A percentile compares a stretch with the other conserved stretches of the same genome.
phyloP scores from a whole-genome alignment of 2,329 filamentous ascomycete genomes.

The Tympanopsis confertula region DNA sequence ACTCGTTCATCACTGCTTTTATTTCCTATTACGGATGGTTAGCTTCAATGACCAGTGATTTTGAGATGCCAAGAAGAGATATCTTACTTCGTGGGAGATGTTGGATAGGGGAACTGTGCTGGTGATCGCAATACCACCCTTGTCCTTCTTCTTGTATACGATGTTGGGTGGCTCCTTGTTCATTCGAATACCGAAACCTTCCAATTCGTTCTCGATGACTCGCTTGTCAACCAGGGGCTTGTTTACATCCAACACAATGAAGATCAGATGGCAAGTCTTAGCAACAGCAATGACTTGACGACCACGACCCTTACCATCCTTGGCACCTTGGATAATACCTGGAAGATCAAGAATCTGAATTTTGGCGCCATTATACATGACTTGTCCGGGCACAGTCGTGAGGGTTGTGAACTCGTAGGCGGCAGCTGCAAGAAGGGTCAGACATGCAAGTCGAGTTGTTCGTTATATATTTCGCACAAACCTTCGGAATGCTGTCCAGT shows the following conservation, averaged over 20 bases:
- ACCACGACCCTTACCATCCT: slow-evolving; percentile 94
- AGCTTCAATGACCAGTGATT: too few species aligned
- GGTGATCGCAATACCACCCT: slow-evolving; percentile 93
- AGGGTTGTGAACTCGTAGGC: slow-evolving; percentile 98
- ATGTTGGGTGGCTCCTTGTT: slow-evolving; percentile 97
- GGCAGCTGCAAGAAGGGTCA: slow-evolving; percentile 51
- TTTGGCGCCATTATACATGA: slow-evolving; percentile 90
- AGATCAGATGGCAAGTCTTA: slow-evolving; percentile 97
- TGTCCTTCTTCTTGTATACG: slow-evolving; percentile 99
- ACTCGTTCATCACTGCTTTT: slow-evolving; percentile 94
- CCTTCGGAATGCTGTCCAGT: slow-evolving; percentile 89
- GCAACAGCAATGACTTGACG: slow-evolving; percentile 97
- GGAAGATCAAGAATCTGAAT: slow-evolving; percentile 97
- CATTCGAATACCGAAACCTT: slow-evolving; percentile 94
- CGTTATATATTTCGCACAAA: not conserved
- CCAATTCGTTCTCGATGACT: slow-evolving; percentile 86
- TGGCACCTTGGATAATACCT: slow-evolving; percentile 96
- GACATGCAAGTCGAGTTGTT: not conserved
- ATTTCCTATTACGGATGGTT: slow-evolving; percentile 43
- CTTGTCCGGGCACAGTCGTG: slow-evolving; percentile 92
- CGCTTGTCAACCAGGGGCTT: slow-evolving; percentile 96
- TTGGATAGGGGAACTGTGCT: slow-evolving; percentile 83
- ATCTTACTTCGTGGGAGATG: slow-evolving; percentile 71
- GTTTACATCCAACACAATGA: slow-evolving; percentile 96
- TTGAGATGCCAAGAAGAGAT: too few species aligned